phyloP scores from a whole-genome alignment of 2,329 filamentous ascomycete genomes.

The Cladosporium velox region DNA sequence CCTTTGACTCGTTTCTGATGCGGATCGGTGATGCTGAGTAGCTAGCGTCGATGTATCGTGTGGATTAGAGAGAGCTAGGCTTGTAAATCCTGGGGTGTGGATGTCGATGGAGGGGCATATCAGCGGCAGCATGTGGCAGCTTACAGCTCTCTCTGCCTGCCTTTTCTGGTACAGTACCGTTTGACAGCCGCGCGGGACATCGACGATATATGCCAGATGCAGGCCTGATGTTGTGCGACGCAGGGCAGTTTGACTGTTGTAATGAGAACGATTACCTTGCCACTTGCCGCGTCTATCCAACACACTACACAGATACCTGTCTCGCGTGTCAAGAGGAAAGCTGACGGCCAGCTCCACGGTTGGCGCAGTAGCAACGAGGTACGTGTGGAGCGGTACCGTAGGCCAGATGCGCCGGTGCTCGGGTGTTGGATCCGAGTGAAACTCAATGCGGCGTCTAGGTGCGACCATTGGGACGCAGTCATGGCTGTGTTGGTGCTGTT shows the following conservation, averaged over 20 bases:
- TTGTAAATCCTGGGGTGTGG: background rate
- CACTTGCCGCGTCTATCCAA: background rate
- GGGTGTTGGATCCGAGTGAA: slow-evolving; percentile 13
- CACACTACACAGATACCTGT: background rate
- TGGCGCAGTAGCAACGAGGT: background rate
- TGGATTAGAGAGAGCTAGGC: background rate
- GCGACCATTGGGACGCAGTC: slow-evolving; percentile 10
- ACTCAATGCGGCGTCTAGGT: slow-evolving; percentile 10
- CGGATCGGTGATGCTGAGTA: slow-evolving; percentile 6
- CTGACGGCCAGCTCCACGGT: slow-evolving; percentile 13
- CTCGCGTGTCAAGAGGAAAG: background rate
- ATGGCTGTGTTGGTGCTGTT: background rate
- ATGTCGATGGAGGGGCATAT: slow-evolving; percentile 6
- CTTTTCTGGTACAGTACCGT: background rate
- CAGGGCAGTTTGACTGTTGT: background rate
- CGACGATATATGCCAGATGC: slow-evolving; percentile 4
- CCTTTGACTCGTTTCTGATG: background rate
- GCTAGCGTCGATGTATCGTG: slow-evolving; percentile 9
- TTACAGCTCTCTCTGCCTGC: background rate
- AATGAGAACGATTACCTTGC: background rate
- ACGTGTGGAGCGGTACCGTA: slow-evolving; percentile 1
- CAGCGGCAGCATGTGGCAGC: background rate
- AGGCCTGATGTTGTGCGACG: background rate
- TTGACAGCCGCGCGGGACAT: slow-evolving; percentile 5
- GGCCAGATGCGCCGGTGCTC: slow-evolving; percentile 12